phyloP scores from a whole-genome alignment of 163 green algal species.

The Scenedesmus sp. region DNA sequence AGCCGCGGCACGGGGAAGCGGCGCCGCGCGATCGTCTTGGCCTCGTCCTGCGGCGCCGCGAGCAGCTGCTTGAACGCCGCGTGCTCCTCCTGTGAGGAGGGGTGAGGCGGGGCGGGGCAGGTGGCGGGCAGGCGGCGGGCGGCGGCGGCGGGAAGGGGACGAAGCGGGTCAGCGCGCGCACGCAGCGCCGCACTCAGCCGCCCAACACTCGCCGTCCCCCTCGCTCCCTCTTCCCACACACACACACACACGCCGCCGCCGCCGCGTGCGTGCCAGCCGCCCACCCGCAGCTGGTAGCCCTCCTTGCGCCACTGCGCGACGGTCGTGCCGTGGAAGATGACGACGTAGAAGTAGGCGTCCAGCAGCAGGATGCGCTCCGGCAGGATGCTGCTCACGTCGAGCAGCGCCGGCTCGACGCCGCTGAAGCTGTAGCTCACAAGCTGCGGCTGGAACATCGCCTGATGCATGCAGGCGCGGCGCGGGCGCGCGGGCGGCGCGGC shows the following conservation, averaged over 20 bases:
- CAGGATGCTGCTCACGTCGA: constrained; percentile 95
- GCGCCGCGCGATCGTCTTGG: constrained; percentile 74
- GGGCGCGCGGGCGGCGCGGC: not conserved
- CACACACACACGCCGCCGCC: no score
- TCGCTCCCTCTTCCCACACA: no score
- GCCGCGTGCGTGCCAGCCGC: no score
- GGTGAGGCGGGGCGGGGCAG: constrained; percentile 63
- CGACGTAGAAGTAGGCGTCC: constrained; percentile 98
- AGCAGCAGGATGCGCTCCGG: constrained; percentile 96
- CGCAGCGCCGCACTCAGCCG: no score
- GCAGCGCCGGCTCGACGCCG: constrained; percentile 88
- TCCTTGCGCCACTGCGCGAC: constrained; percentile 96
- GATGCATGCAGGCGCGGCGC: not conserved
- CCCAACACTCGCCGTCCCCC: no score
- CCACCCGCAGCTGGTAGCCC: constrained; percentile 83
- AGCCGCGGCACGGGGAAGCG: constrained; percentile 94
- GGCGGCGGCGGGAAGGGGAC: no score
- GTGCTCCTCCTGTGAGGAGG: no score
- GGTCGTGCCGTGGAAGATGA: constrained; percentile 95
- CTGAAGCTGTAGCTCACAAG: constrained; percentile 90
- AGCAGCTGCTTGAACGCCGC: constrained; percentile 91
- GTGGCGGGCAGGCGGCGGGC: not conserved
- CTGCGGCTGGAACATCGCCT: constrained; percentile 94
- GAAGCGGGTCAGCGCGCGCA: no score
- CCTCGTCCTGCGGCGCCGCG: constrained; percentile 79